Conservation (phyloP, 495 filamentous ascomycete species). For the Penicillium pancosmium region DNA sequence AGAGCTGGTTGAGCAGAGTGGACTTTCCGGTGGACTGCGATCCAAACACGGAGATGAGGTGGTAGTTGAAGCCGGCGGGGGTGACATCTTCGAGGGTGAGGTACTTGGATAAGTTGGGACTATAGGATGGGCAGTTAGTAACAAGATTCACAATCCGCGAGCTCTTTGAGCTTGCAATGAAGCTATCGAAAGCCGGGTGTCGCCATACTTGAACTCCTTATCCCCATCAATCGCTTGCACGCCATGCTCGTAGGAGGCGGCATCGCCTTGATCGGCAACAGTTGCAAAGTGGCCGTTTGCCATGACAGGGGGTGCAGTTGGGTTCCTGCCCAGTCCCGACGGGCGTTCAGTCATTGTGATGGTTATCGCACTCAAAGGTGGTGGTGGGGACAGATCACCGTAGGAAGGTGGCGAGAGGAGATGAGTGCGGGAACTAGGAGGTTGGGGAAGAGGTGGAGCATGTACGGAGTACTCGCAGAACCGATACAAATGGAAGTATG, state of each 20-base stretch:
- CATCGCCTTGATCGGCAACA: slow-evolving; percentile 67
- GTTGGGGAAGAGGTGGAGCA: slow-evolving; percentile 21
- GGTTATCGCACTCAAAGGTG: slow-evolving; percentile 15
- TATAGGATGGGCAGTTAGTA: slow-evolving; percentile 42
- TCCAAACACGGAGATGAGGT: slow-evolving; percentile 97
- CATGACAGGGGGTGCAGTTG: slow-evolving; percentile 61
- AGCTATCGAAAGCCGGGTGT: slow-evolving; percentile 8
- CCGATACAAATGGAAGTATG: neutral
- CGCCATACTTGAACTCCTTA: slow-evolving; percentile 87
- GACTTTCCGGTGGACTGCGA: slow-evolving; percentile 99
- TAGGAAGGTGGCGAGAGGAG: slow-evolving; percentile 26
- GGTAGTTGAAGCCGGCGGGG: slow-evolving; percentile 94
- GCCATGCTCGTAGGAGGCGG: slow-evolving; percentile 79
- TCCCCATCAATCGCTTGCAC: slow-evolving; percentile 96
- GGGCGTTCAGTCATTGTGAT: slow-evolving; percentile 33
- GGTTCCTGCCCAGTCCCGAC: slow-evolving; percentile 35
- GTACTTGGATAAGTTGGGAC: slow-evolving; percentile 79
- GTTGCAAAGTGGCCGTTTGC: slow-evolving; percentile 88
- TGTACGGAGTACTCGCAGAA: neutral
- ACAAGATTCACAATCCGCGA: slow-evolving; percentile 6
- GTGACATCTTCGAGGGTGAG: slow-evolving; percentile 76
- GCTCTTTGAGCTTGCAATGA: neutral
- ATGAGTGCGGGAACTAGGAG: slow-evolving; percentile 22
- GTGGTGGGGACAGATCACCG: slow-evolving; percentile 31
- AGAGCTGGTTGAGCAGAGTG: slow-evolving; percentile 92